Percentiles rank a stretch among this genome's conserved stretches.
Evolutionary conservation across 495 filamentous ascomycete species (phyloP).

Genomic region (Hypoxylon subgilvum): DNA sequence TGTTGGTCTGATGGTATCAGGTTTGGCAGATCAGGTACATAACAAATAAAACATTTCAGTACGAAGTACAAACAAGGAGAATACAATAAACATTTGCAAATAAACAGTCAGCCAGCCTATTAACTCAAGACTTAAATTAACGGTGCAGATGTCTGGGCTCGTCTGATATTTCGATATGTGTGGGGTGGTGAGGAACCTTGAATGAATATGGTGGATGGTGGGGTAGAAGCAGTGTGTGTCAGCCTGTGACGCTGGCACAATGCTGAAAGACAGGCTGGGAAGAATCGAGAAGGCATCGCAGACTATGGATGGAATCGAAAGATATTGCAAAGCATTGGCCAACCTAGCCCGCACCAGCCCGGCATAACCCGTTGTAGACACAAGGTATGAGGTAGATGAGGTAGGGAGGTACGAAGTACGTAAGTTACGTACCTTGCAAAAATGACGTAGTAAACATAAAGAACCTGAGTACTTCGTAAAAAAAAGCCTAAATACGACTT

Average conservation of each 20-base stretch:
- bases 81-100: no score
- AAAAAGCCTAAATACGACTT: constrained; percentile 33
- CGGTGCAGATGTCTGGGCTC: constrained; percentile 13
- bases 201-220: constrained; percentile 8
- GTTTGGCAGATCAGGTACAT: constrained; percentile 15
- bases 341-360: neutral
- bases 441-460: constrained; percentile 27
- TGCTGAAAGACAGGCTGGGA: constrained; percentile 36
- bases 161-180: neutral
- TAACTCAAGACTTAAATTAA: constrained; percentile 8
- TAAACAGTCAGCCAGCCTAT: constrained; percentile 13
- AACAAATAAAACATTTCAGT: no score
- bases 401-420: neutral
- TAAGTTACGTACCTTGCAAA: constrained; percentile 9
- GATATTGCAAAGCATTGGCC: constrained; percentile 29
- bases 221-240: constrained; percentile 24
- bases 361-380: no score
- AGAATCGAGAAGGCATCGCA: constrained; percentile 21
- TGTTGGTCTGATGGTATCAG: neutral
- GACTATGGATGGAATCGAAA: constrained; percentile 27
- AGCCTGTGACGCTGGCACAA: constrained; percentile 40
- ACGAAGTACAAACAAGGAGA: no score
- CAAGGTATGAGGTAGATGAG: no score
- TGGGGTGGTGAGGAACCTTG: neutral
- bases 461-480: constrained; percentile 21